Evolutionary conservation across 371 early-diverging fungal species (phyloP), one percentile per base, ranked within the genome.

Genomic region (Syncephalastrum contaminatum): DNA sequence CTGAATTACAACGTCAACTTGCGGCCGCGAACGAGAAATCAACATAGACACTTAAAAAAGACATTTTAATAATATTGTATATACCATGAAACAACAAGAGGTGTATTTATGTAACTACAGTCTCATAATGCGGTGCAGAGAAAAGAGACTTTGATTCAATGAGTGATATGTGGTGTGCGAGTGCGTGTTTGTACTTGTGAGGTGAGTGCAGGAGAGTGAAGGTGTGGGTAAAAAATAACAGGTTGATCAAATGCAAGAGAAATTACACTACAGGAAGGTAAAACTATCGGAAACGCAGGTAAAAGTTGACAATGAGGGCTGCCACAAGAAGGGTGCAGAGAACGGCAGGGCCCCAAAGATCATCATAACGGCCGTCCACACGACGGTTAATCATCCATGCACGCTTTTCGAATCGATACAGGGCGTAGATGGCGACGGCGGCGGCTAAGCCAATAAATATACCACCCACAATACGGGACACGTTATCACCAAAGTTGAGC

Each of bases 361-460:
- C 83, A 56, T 81, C 83, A 53, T 86, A 86, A 24, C 86, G 81
- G n/a, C 85, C 85, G 14, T 71, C 60, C 2, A 73, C 67, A 27
- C 80, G 80, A 25, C 59, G 64, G 48, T 81, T 75, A 50, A 86
- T 86, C 75, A 84, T 80, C 70, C 80, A 44, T 85, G 94, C 56
- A 48, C 99, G 83, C 89, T 94, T 95, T 57, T 93, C 88, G 81
- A 90, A 97, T 61, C 95, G 73, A 64, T 88, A 91, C 36, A 95
- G 75, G 1, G 95, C 89, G 69, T 97, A 97, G 22, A 93, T 77
- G 67, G 93, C 88, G 56, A 94, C 82, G 16, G 78, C 77, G 53
- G 92, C 76, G 12, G 93, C 68, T 14, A 97, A 83, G 46, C 87
- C 65, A 4, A 91, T 91, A 61, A 98, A 92, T 14, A 89, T 72